phyloP scores from a whole-genome alignment of 768 basidiomycete genomes.

The Termitomyces sp. region DNA sequence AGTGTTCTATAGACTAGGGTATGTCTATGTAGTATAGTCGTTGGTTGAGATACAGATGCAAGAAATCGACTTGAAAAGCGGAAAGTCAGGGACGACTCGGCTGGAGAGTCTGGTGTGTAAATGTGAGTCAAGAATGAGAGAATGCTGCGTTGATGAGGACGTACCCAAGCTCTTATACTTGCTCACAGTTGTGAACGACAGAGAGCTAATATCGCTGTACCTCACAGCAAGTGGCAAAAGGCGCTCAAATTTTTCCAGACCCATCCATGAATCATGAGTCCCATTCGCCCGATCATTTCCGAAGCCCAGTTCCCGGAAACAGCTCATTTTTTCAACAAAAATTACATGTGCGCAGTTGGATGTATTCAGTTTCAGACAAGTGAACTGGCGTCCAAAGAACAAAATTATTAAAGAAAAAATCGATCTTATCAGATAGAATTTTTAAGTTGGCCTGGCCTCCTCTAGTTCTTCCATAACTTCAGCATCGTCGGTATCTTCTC shows the following conservation, averaged over 20 bases:
- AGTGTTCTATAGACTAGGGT: neutral
- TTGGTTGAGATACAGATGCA: neutral
- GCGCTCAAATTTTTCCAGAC: slow-evolving; percentile 1
- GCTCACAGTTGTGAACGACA: neutral
- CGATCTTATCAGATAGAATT: too few relatives aligned
- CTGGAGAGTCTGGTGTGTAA: neutral
- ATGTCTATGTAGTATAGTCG: neutral
- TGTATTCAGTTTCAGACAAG: neutral
- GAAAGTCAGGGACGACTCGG: neutral
- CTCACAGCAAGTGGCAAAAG: slow-evolving; percentile 13
- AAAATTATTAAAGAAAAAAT: neutral
- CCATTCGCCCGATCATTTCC: slow-evolving; percentile 4
- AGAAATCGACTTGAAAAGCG: neutral
- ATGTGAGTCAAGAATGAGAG: neutral
- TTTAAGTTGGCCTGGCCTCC: too few relatives aligned
- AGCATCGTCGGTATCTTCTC: too few relatives aligned
- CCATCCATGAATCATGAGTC: neutral
- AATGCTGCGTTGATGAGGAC: neutral
- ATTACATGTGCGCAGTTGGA: too few relatives aligned
- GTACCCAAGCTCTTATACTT: neutral
- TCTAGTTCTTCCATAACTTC: too few relatives aligned
- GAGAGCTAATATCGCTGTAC: slow-evolving; percentile 2
- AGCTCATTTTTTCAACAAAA: neutral
- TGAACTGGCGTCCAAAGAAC: neutral
- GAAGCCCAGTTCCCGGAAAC: neutral